phyloP scores from a whole-genome alignment of 768 basidiomycete genomes.

The Cystobasidiopsis lactophilus region DNA sequence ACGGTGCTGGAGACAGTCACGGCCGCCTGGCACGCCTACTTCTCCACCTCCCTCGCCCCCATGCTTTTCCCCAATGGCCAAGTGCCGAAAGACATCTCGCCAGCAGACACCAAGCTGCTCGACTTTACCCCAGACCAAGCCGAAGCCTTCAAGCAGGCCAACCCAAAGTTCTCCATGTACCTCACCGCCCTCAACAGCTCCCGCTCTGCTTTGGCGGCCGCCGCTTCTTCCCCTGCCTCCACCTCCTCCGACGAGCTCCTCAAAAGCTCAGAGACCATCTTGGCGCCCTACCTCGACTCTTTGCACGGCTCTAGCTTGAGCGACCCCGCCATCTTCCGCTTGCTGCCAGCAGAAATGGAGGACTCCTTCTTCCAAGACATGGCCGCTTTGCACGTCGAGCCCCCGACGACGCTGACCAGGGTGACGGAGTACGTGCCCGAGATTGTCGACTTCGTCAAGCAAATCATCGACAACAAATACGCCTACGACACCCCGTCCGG shows the following conservation, averaged over 20 bases:
- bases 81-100: neutral
- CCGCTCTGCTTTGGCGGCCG: neutral
- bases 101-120: neutral
- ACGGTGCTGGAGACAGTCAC: constrained; percentile 9
- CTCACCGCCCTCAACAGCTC: constrained; percentile 36
- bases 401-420: constrained; percentile 74
- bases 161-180: constrained; percentile 87
- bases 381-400: constrained; percentile 60
- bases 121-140: constrained; percentile 31
- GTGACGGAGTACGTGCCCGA: constrained; percentile 96
- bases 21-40: constrained; percentile 18
- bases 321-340: constrained; percentile 63
- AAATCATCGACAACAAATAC: constrained; percentile 66
- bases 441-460: constrained; percentile 68
- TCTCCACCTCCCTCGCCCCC: constrained; percentile 14
- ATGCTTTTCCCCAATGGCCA: constrained; percentile 10
- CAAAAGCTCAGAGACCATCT: constrained; percentile 50
- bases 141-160: constrained; percentile 44
- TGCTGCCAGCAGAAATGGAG: constrained; percentile 73
- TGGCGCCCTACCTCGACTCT: constrained; percentile 36
- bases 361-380: constrained; percentile 75
- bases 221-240: neutral
- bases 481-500: constrained; percentile 50
- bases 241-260: constrained; percentile 30
- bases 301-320: constrained; percentile 60